Base-by-base conservation (phyloP, 495 filamentous ascomycete species). In the Aspergillus indologenus region DNA sequence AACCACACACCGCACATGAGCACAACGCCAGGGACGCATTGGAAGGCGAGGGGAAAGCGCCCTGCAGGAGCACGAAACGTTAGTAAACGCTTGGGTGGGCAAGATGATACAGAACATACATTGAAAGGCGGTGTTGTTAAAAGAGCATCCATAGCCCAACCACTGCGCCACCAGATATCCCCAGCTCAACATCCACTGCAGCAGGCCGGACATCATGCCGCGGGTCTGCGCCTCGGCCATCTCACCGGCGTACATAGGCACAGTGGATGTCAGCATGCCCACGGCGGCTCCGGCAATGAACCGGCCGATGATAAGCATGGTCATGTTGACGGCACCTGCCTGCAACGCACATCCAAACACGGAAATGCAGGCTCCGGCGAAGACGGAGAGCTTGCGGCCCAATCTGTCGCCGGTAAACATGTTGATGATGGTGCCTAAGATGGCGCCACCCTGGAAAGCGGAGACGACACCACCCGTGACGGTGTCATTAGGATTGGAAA, bases 31-130 rank as follows among this genome's bases (percentile, higher is more conserved):
- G 80, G 81, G 12, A 83, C 56, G 54, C 70, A 71, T 56, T 83
- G 80, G 55, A 83, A 80, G 17, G 79, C 77, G 26, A 84, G 77
- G 0, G 80, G 81, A 19, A 83, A 74, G 8, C 81, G 66, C 81
- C 68, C 65, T 70, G n/a, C 4, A 18, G 7, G 9, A 15, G 5
- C 5, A 29, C 9, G 4, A 9, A 9, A n/a, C 1, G 43, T 47
- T 45, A 58, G 56, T 46, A 29, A 14, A n/a, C 8, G 0, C 26
- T 21, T 19, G 22, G n/a, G n/a, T n/a, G n/a, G n/a, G n/a, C n/a
- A n/a, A n/a, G n/a, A n/a, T n/a, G n/a, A n/a, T n/a, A n/a, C n/a
- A n/a, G n/a, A n/a, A n/a, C n/a, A 21, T 52, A 71, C 82, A 81
- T 61, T 77, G 71, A 46, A 79, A 76, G 1, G 68, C 61, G 2